Conservation (phyloP, 1,284 basidiomycete genomes). For the Tranzscheliella williamsii region DNA sequence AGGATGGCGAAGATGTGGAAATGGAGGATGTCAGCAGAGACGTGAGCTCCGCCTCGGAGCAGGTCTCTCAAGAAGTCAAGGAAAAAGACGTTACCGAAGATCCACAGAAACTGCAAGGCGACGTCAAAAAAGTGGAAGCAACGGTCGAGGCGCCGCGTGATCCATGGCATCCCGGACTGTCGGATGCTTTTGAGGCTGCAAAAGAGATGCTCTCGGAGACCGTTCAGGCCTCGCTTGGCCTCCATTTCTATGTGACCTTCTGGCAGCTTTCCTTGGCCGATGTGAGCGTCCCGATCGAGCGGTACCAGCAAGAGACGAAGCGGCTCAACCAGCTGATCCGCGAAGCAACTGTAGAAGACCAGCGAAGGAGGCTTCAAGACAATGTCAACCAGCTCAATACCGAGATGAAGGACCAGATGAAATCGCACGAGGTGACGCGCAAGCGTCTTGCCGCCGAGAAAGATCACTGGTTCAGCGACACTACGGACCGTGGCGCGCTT, state of each 20-base stretch:
- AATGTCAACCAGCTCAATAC: conserved; percentile 56
- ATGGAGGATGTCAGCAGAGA: conserved; percentile 15
- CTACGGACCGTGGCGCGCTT: conserved; percentile 22
- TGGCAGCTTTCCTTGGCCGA: conserved; percentile 58
- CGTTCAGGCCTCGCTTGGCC: conserved; percentile 37
- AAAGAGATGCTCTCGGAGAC: conserved; percentile 34
- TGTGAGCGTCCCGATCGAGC: conserved; percentile 56
- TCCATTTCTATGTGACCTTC: conserved; percentile 57
- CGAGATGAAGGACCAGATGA: conserved; percentile 77
- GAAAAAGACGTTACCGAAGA: not conserved
- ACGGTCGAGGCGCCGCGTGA: not conserved
- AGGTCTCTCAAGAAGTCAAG: not conserved
- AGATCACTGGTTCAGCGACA: conserved; percentile 75
- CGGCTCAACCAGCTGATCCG: conserved; percentile 43
- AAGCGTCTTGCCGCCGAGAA: conserved; percentile 80
- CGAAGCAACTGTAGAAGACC: conserved; percentile 37
- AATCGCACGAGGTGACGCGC: conserved; percentile 72
- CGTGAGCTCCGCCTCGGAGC: not conserved
- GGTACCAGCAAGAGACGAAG: conserved; percentile 57
- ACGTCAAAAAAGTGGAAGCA: not conserved
- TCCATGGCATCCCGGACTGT: conserved; percentile 53
- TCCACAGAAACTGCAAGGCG: not conserved
- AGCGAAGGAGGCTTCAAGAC: conserved; percentile 51
- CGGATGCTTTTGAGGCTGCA: conserved; percentile 38
- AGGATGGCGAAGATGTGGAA: conserved; percentile 19